Evolutionary conservation across 352 stramenopile genomes (phyloP).

Genomic region (Globisporangium emineosum): DNA sequence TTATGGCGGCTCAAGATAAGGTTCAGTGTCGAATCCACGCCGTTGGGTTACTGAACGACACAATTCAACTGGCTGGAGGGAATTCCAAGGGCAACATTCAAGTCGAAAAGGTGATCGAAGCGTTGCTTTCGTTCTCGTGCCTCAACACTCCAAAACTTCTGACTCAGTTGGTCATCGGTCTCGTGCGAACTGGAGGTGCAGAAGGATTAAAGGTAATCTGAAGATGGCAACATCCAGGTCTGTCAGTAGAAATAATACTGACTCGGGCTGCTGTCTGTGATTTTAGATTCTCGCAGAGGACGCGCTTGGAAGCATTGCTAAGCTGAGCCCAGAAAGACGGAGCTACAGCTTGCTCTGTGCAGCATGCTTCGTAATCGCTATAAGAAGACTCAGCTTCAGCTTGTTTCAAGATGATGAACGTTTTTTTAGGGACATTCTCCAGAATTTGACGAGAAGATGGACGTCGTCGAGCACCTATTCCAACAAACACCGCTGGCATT

Average conservation of each 20-base stretch:
- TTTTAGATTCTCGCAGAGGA: conserved; percentile 21
- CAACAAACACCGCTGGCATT: conserved; percentile 7
- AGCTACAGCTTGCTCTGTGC: conserved; percentile 40
- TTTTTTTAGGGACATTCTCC: conserved; percentile 4
- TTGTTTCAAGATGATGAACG: background rate
- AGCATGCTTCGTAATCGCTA: conserved; percentile 43
- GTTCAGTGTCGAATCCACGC: background rate
- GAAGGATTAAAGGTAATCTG: conserved; percentile 38
- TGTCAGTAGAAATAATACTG: background rate
- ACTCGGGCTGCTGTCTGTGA: conserved; percentile 6
- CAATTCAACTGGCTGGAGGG: conserved; percentile 14
- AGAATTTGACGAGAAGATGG: conserved; percentile 8
- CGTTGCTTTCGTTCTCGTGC: conserved; percentile 27
- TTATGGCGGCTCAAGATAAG: background rate
- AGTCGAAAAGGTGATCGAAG: conserved; percentile 29
- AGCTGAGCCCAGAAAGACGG: conserved; percentile 8
- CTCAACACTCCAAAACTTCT: conserved; percentile 22
- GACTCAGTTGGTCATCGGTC: conserved; percentile 32
- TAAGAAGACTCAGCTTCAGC: background rate
- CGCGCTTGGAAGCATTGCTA: conserved; percentile 24
- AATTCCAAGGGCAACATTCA: conserved; percentile 14
- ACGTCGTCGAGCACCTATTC: background rate
- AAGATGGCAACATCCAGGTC: background rate
- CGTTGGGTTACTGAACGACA: conserved; percentile 29
- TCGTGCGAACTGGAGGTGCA: conserved; percentile 33